A percentile compares a stretch with the other conserved stretches of the same genome.
Conservation (phyloP, 2,329 filamentous ascomycete genomes). For the Aotearoamyces nothofagi region DNA sequence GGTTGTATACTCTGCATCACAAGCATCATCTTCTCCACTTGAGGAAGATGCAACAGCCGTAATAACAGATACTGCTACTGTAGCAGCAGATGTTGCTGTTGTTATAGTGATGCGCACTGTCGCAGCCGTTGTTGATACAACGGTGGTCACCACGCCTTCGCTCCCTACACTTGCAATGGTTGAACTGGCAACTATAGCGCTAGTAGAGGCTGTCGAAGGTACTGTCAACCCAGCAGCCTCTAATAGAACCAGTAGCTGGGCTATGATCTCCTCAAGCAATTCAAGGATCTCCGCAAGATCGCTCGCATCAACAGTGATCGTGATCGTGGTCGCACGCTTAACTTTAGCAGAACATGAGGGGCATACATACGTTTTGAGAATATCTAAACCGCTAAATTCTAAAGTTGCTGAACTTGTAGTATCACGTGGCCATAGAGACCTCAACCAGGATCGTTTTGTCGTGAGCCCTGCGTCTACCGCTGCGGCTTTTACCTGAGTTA, state of each 20-base stretch:
- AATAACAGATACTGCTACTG: neutral
- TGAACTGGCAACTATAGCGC: neutral
- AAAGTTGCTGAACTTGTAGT: no score
- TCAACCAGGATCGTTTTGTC: no score
- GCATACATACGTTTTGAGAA: constrained; percentile 8
- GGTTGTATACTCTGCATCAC: neutral
- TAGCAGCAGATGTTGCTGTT: neutral
- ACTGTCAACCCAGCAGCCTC: no score
- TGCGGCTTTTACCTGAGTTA: no score
- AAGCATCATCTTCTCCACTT: neutral
- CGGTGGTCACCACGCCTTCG: neutral
- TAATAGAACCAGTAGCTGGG: neutral
- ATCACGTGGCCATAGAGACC: no score
- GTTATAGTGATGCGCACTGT: neutral
- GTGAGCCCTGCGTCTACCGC: no score
- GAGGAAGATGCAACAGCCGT: constrained; percentile 5
- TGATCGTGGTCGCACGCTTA: constrained; percentile 2
- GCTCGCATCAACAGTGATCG: neutral
- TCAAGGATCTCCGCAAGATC: neutral
- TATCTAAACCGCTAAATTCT: constrained; percentile 2
- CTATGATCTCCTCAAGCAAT: neutral
- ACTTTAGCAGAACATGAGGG: constrained; percentile 4
- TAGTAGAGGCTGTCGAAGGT: neutral
- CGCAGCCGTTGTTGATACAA: neutral
- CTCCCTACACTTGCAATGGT: neutral